These are phyloP conservation scores for Epichloe sibirici DNA, from an alignment of 2,329 filamentous ascomycete species.

Conservation along the genomic window DNA sequence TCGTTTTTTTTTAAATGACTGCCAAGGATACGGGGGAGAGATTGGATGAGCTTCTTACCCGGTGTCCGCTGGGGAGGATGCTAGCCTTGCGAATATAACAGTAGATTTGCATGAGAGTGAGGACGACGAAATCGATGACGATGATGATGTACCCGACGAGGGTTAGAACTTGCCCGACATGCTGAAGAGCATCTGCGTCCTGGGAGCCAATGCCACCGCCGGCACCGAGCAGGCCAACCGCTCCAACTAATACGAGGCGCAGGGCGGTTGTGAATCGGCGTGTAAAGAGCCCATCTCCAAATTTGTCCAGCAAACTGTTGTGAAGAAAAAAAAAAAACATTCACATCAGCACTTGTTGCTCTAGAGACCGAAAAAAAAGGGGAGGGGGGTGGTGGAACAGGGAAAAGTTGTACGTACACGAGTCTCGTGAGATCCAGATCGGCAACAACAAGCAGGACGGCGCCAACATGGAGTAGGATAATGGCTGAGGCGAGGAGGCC, in stretches of 20 bases:
- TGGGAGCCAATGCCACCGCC: slow-evolving; percentile 12
- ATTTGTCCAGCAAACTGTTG: slow-evolving; percentile 12
- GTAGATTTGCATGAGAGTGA: slow-evolving; percentile 10
- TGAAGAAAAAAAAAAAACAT: neutral
- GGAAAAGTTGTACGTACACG: slow-evolving; percentile 10
- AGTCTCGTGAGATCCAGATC: slow-evolving; percentile 15
- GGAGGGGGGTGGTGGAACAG: too few relatives aligned
- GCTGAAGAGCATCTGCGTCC: neutral
- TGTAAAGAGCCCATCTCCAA: slow-evolving; percentile 11
- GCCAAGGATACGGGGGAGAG: too few relatives aligned
- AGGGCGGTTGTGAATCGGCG: slow-evolving; percentile 8
- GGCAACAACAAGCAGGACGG: slow-evolving; percentile 16
- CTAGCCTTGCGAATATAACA: slow-evolving; percentile 7
- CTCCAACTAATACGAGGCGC: slow-evolving; percentile 9
- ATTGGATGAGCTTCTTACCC: slow-evolving; percentile 2
- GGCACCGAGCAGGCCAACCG: slow-evolving; percentile 9
- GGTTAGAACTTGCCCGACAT: slow-evolving; percentile 9
- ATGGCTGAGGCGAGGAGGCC: slow-evolving; percentile 15
- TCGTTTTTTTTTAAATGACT: too few relatives aligned
- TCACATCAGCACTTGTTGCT: neutral
- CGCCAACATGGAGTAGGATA: slow-evolving; percentile 18
- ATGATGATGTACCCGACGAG: slow-evolving; percentile 14
- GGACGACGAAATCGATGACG: slow-evolving; percentile 8
- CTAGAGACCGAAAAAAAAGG: too few relatives aligned
- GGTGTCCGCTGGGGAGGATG: slow-evolving; percentile 9